A percentile compares a stretch with the other conserved stretches of the same genome.
Conservation (phyloP, 78 protist genomes). For the Dictyostelium capitatum region DNA sequence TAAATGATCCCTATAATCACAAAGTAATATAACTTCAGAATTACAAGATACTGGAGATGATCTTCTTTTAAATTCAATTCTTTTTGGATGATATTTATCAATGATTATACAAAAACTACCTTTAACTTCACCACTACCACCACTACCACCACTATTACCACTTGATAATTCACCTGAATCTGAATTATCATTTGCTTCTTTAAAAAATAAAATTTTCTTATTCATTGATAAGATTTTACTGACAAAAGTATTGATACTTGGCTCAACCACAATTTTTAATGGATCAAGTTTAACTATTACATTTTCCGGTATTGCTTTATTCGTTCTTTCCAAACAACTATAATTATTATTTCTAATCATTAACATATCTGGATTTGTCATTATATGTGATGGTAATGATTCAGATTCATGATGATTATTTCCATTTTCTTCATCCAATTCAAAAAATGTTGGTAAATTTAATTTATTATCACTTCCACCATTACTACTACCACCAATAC, state of each 20-base stretch:
- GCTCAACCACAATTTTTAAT: conserved; percentile 53
- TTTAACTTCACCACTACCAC: conserved; percentile 43
- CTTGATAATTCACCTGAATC: background rate
- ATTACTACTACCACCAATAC: background rate
- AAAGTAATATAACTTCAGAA: conserved; percentile 14
- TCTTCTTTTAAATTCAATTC: conserved; percentile 46
- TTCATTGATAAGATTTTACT: conserved; percentile 28
- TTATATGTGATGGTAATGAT: background rate
- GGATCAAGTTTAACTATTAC: conserved; percentile 41
- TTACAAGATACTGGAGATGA: conserved; percentile 4
- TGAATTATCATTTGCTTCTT: conserved; percentile 17
- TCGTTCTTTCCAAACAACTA: conserved; percentile 44
- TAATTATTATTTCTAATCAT: conserved; percentile 46
- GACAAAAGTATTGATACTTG: conserved; percentile 3
- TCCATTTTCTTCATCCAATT: conserved; percentile 38
- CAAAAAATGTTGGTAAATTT: conserved; percentile 15
- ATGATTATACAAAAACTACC: conserved; percentile 60
- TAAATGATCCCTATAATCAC: conserved; percentile 71
- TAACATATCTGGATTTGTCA: conserved; percentile 24
- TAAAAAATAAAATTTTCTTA: conserved; percentile 18
- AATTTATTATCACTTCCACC: background rate
- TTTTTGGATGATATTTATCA: conserved; percentile 69
- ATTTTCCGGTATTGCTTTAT: conserved; percentile 1
- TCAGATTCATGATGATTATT: background rate
- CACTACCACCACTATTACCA: conserved; percentile 13